Base-by-base conservation (phyloP, 108 stramenopile species). In the Cylindrotheca closterium region DNA sequence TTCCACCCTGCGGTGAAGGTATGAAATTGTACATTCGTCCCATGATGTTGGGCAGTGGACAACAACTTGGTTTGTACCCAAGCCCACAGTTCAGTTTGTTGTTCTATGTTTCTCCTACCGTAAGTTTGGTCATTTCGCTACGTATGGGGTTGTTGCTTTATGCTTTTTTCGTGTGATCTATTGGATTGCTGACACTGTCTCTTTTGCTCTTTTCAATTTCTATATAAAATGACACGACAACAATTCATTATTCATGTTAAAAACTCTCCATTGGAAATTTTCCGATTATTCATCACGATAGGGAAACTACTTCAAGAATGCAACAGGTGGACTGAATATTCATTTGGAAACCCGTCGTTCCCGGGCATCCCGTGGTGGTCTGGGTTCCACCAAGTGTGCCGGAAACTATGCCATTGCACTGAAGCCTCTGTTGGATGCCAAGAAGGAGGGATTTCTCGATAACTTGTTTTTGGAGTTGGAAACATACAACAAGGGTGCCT, bases 381-480 rank as follows among this genome's bases (percentile, higher is more conserved):
- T 77, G 25, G 91, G 91, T 0, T 78, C 67, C 56, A 80, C 84
- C 27, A 93, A 93, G 60, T 89, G 88, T 51, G 62, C 58, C 63
- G 88, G 88, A 17, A 93, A 93, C 60, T 93, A 93, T 71, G 88
- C 86, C 17, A 74, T 81, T 28, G 83, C 91, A 0, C 65, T 93
- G 47, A 75, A 78, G 34, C 87, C 91, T 24, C 70, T 87, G 60
- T 74, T 89, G 87, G 86, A 89, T 75, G 84, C 82, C 30, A 93
- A 93, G 51, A 75, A 84, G 51, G 72, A 86, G 47, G 88, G 88
- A 51, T 93, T 93, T 58, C 71, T 85, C 47, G 91, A 93, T 61
- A 89, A 89, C 65, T 59, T 93, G 17, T 93, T 77, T 55, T 63
- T 93, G n/a, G 91, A 93, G 54, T 67, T 89, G 45, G 88, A 89